phyloP scores from a whole-genome alignment of 148 eudicot genomes.

The Persicaria maculosa region DNA sequence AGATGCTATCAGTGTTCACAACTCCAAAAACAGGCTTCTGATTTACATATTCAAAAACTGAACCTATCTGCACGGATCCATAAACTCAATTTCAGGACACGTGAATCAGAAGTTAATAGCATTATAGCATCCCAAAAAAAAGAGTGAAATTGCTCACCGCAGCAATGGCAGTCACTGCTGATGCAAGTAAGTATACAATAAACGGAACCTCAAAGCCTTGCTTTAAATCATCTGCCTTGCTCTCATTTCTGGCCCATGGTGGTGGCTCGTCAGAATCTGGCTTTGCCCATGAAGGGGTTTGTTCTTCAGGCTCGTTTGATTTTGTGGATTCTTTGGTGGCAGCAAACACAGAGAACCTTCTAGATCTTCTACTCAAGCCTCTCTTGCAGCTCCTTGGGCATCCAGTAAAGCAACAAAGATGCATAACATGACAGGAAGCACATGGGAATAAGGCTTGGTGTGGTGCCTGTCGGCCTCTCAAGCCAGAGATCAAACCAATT shows the following conservation, averaged over 20 bases:
- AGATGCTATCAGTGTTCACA: constrained; percentile 61
- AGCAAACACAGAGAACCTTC: constrained; percentile 29
- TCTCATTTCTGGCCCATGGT: constrained; percentile 85
- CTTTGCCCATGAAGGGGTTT: constrained; percentile 79
- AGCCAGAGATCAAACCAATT: constrained; percentile 10
- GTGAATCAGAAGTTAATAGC: neutral
- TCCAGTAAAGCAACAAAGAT: neutral
- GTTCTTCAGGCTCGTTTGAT: constrained; percentile 37
- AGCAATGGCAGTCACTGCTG: constrained; percentile 92
- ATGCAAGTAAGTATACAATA: constrained; percentile 78
- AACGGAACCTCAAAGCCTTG: constrained; percentile 53
- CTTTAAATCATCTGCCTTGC: constrained; percentile 26
- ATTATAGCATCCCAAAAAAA: neutral
- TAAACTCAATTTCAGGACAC: neutral
- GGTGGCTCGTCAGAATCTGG: constrained; percentile 91
- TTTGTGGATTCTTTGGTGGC: constrained; percentile 40
- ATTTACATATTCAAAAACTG: constrained; percentile 80
- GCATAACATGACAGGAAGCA: constrained; percentile 6
- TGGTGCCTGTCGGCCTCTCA: constrained; percentile 9
- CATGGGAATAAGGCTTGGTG: constrained; percentile 15
- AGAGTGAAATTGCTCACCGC: constrained; percentile 42
- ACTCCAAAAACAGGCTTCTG: constrained; percentile 84
- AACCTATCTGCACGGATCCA: constrained; percentile 53
- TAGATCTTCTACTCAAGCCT: constrained; percentile 6
- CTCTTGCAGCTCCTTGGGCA: neutral